Evolutionary conservation across 2,329 filamentous ascomycete genomes (phyloP).

Genomic region (Penicillium sp.): DNA sequence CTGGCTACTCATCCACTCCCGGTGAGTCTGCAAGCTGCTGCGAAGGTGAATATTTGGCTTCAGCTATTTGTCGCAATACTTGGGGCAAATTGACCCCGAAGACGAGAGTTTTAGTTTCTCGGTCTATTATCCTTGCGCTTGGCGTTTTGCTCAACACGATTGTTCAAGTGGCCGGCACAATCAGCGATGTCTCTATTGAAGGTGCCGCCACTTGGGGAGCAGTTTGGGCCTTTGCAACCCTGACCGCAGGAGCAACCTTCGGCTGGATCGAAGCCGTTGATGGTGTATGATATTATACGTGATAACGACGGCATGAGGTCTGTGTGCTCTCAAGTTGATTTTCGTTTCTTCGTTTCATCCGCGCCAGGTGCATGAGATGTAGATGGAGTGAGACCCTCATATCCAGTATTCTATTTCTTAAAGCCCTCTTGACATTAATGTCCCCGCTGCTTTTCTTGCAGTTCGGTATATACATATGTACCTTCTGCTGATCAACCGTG

Average conservation of each 20-base stretch:
- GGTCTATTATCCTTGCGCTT: constrained; percentile 48
- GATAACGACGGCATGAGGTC: neutral
- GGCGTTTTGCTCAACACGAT: constrained; percentile 49
- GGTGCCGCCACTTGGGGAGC: constrained; percentile 66
- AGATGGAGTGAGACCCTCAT: neutral
- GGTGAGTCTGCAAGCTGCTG: constrained; percentile 54
- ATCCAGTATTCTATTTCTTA: neutral
- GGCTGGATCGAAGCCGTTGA: constrained; percentile 36
- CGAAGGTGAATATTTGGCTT: constrained; percentile 60
- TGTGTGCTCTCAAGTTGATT: neutral
- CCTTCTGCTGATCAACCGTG: neutral
- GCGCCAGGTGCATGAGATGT: neutral
- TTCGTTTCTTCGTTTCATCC: neutral
- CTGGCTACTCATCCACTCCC: constrained; percentile 35
- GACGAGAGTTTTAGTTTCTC: constrained; percentile 55
- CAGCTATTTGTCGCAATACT: constrained; percentile 50
- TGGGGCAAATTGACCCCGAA: constrained; percentile 57
- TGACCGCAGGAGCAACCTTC: constrained; percentile 27
- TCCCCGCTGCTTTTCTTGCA: neutral
- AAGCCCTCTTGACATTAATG: neutral
- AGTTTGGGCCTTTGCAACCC: constrained; percentile 58
- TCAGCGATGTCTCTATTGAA: constrained; percentile 59
- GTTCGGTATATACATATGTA: neutral
- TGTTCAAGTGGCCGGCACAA: constrained; percentile 56
- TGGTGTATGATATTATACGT: constrained; percentile 21